phyloP scores from a whole-genome alignment of 352 stramenopile genomes.

The Pythium sp. region DNA sequence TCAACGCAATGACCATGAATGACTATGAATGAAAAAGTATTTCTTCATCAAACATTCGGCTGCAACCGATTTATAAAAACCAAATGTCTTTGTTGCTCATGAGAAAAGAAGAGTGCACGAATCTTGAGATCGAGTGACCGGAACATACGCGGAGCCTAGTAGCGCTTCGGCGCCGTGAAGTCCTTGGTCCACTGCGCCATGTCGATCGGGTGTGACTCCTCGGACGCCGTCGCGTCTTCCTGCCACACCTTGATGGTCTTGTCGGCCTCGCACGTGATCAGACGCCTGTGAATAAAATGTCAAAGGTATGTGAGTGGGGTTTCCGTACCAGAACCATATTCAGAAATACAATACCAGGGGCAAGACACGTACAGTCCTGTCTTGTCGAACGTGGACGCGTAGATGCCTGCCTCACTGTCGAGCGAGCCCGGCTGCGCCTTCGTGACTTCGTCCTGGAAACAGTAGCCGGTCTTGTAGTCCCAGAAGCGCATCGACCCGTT shows the following conservation, averaged over 20 bases:
- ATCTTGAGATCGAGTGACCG: too few species aligned
- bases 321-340: neutral
- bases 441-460: conserved; percentile 95
- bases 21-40: neutral
- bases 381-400: conserved; percentile 96
- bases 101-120: neutral
- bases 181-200: conserved; percentile 97
- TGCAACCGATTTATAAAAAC: neutral
- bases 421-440: conserved; percentile 95
- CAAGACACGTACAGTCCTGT: conserved; percentile 84
- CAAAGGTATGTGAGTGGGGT: neutral
- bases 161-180: conserved; percentile 79
- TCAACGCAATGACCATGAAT: neutral
- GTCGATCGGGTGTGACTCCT: conserved; percentile 97
- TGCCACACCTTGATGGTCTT: conserved; percentile 99
- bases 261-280: conserved; percentile 99
- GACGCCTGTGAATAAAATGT: conserved; percentile 59
- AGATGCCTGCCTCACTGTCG: conserved; percentile 98
- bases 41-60: neutral
- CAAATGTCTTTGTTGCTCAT: neutral
- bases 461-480: conserved; percentile 98
- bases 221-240: conserved; percentile 93
- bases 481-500: conserved; percentile 98
- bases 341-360: neutral
- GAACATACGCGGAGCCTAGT: conserved; percentile 29